Percentiles rank a stretch among this genome's conserved stretches.
Conservation (phyloP, 371 early-diverging fungal species). For the Apophysomyces sp. region DNA sequence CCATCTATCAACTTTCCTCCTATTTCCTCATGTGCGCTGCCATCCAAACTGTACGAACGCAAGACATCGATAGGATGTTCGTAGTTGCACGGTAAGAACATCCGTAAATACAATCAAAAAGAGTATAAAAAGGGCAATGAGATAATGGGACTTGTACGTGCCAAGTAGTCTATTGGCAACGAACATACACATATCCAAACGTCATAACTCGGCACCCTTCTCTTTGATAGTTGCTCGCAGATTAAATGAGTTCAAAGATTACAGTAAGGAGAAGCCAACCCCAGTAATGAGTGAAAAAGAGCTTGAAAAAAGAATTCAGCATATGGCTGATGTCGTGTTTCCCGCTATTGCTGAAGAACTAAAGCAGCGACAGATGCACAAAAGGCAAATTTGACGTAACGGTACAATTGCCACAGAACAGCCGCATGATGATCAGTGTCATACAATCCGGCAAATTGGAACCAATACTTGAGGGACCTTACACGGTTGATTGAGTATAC, state of each 20-base stretch:
- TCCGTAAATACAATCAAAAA: constrained; percentile 13
- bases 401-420: neutral
- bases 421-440: constrained; percentile 7
- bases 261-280: neutral
- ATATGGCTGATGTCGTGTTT: constrained; percentile 18
- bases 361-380: neutral
- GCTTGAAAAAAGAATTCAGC: constrained; percentile 6
- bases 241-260: constrained; percentile 18
- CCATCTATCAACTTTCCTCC: no score
- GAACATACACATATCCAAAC: constrained; percentile 5
- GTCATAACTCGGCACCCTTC: constrained; percentile 3
- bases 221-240: constrained; percentile 18
- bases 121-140: constrained; percentile 5
- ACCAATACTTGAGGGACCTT: constrained; percentile 14
- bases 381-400: constrained; percentile 9
- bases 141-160: constrained; percentile 20
- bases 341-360: constrained; percentile 21
- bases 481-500: constrained; percentile 13
- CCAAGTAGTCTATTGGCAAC: constrained; percentile 8
- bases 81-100: constrained; percentile 18
- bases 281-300: neutral
- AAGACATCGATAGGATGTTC: no score
- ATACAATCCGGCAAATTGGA: neutral
- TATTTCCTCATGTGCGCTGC: no score
- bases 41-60: no score